Evolutionary conservation across 2,329 filamentous ascomycete genomes (phyloP).

Genomic region (Nemania sp.): DNA sequence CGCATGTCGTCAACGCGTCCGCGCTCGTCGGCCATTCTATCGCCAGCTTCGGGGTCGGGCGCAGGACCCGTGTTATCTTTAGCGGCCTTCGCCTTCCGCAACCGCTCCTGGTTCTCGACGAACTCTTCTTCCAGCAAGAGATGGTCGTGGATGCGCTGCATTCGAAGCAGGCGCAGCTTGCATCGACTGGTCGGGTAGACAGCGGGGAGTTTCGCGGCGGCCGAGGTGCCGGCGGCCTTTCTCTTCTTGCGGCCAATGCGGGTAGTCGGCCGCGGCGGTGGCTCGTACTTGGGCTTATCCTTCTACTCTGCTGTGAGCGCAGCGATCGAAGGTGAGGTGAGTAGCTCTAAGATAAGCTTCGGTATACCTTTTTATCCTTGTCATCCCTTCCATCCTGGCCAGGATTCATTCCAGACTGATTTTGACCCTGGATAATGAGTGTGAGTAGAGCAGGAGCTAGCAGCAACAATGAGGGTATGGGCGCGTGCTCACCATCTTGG

Average conservation of each 20-base stretch:
- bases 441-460: constrained; percentile 15
- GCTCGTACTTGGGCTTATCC: constrained; percentile 99
- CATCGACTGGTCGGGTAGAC: constrained; percentile 96
- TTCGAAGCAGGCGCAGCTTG: constrained; percentile 93
- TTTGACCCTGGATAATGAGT: constrained; percentile 65
- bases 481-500: constrained; percentile 33
- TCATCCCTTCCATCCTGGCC: constrained; percentile 78
- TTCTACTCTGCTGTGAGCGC: constrained; percentile 61
- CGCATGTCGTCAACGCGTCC: constrained; percentile 97
- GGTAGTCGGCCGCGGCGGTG: constrained; percentile 93
- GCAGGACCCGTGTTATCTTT: constrained; percentile 68
- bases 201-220: constrained; percentile 90
- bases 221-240: constrained; percentile 89
- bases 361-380: constrained; percentile 93
- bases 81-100: constrained; percentile 86
- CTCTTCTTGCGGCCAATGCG: constrained; percentile 98
- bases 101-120: constrained; percentile 96
- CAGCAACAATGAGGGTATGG: neutral
- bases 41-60: constrained; percentile 72
- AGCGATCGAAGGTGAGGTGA: neutral
- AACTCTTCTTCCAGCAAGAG: constrained; percentile 97
- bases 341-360: neutral
- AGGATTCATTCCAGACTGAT: constrained; percentile 83
- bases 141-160: constrained; percentile 99
- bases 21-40: constrained; percentile 92